Evolutionary conservation across 768 basidiomycete genomes (phyloP).

Genomic region (Lactarius vividus): DNA sequence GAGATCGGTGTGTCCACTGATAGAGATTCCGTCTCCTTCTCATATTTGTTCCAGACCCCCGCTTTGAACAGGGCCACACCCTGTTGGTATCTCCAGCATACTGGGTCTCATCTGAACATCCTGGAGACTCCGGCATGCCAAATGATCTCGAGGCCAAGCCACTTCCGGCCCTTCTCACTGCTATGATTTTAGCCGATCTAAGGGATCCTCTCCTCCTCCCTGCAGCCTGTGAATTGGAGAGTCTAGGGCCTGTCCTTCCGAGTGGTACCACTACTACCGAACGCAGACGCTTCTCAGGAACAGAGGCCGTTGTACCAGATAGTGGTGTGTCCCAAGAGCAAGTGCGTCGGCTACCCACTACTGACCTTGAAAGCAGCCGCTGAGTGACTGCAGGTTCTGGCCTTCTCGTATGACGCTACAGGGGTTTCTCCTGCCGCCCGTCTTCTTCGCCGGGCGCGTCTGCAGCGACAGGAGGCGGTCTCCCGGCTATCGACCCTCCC

Average conservation of each 20-base stretch:
- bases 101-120: constrained; percentile 10
- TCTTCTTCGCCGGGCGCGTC: constrained; percentile 9
- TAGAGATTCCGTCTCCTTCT: not conserved
- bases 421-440: constrained; percentile 8
- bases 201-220: not conserved
- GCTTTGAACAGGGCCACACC: constrained; percentile 1
- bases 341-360: not conserved
- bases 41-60: constrained; percentile 4
- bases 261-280: not conserved
- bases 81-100: constrained; percentile 15
- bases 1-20: constrained; percentile 7
- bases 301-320: not conserved
- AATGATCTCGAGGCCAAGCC: constrained; percentile 9
- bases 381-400: constrained; percentile 7
- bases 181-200: constrained; percentile 12
- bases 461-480: not conserved
- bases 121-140: not conserved
- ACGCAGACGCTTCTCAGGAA: not conserved
- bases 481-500: not conserved
- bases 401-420: not conserved
- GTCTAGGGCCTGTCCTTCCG: not conserved
- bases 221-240: constrained; percentile 5
- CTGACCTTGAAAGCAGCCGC: not conserved
- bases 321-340: not conserved
- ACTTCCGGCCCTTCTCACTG: constrained; percentile 11